These are phyloP conservation scores for Pythium apleroticum DNA, from an alignment of 352 stramenopile species.

Conservation along the genomic window DNA sequence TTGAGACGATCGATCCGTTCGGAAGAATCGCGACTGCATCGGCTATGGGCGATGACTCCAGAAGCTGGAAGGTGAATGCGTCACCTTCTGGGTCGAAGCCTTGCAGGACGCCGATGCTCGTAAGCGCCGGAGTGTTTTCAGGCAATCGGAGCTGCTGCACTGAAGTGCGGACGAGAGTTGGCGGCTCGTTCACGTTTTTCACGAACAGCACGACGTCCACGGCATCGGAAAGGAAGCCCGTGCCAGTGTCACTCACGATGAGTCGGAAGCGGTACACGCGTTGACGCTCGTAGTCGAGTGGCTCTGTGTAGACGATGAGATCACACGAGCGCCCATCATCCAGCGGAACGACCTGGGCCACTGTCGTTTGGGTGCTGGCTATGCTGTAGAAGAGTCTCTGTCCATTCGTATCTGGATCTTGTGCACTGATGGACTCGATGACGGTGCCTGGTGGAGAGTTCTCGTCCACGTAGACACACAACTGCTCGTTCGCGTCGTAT, in stretches of 20 bases:
- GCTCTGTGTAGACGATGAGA: slow-evolving; percentile 30
- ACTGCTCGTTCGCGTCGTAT: slow-evolving; percentile 46
- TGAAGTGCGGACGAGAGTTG: slow-evolving; percentile 33
- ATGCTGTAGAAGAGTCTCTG: slow-evolving; percentile 49
- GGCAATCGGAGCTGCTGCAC: slow-evolving; percentile 28
- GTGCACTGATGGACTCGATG: slow-evolving; percentile 30
- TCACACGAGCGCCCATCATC: slow-evolving; percentile 37
- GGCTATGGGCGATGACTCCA: slow-evolving; percentile 28
- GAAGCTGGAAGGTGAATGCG: slow-evolving; percentile 37
- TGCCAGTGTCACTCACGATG: slow-evolving; percentile 47
- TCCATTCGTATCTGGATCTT: slow-evolving; percentile 35
- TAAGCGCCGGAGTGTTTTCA: slow-evolving; percentile 34
- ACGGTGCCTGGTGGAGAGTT: slow-evolving; percentile 29
- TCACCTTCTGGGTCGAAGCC: slow-evolving; percentile 51
- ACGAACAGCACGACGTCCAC: slow-evolving; percentile 50
- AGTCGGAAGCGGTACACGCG: slow-evolving; percentile 39
- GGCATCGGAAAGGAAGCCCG: slow-evolving; percentile 40
- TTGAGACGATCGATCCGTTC: slow-evolving; percentile 17
- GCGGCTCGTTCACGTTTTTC: slow-evolving; percentile 46
- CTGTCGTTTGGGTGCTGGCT: slow-evolving; percentile 7
- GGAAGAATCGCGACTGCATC: slow-evolving; percentile 17
- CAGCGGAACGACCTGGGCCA: slow-evolving; percentile 31
- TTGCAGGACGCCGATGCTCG: slow-evolving; percentile 36
- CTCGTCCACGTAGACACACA: slow-evolving; percentile 45
- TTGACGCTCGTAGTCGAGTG: slow-evolving; percentile 48